phyloP scores from a whole-genome alignment of 352 stramenopile species.

The Thraustotheca clavata region DNA sequence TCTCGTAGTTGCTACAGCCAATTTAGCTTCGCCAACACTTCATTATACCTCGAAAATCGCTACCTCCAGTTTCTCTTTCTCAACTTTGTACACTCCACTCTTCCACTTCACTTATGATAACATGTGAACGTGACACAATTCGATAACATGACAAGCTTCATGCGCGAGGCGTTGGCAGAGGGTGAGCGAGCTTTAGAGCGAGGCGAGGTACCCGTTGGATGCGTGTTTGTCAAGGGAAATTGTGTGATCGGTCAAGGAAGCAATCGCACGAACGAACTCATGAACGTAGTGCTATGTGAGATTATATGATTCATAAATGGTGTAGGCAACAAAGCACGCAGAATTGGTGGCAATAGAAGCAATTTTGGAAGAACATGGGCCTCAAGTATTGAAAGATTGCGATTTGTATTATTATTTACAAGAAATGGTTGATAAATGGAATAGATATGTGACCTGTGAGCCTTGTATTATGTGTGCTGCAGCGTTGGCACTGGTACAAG shows the following conservation, averaged over 20 bases:
- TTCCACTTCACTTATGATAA: not conserved
- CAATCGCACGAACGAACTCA: slow-evolving; percentile 85
- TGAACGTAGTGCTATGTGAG: slow-evolving; percentile 38
- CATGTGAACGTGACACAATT: too few species aligned
- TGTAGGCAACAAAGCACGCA: slow-evolving; percentile 80
- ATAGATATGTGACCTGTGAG: slow-evolving; percentile 82
- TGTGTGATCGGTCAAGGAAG: slow-evolving; percentile 65
- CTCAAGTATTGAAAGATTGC: slow-evolving; percentile 41
- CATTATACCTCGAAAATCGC: slow-evolving; percentile 15
- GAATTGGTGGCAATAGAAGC: slow-evolving; percentile 87
- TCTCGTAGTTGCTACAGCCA: slow-evolving; percentile 11
- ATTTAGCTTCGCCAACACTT: not conserved
- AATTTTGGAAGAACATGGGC: slow-evolving; percentile 43
- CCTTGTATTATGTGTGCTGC: slow-evolving; percentile 93
- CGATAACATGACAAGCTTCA: too few species aligned
- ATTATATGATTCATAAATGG: not conserved
- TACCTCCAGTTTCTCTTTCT: slow-evolving; percentile 19
- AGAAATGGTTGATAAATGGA: not conserved
- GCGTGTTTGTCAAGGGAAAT: slow-evolving; percentile 76
- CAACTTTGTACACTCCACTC: slow-evolving; percentile 9
- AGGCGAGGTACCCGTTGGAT: slow-evolving; percentile 87
- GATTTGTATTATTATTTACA: slow-evolving; percentile 39
- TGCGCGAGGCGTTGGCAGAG: slow-evolving; percentile 62
- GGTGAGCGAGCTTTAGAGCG: slow-evolving; percentile 63
- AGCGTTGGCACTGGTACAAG: slow-evolving; percentile 69